Evolutionary conservation across 441 rosid genomes (phyloP).

Genomic region (Arabidopsis lyrata): DNA sequence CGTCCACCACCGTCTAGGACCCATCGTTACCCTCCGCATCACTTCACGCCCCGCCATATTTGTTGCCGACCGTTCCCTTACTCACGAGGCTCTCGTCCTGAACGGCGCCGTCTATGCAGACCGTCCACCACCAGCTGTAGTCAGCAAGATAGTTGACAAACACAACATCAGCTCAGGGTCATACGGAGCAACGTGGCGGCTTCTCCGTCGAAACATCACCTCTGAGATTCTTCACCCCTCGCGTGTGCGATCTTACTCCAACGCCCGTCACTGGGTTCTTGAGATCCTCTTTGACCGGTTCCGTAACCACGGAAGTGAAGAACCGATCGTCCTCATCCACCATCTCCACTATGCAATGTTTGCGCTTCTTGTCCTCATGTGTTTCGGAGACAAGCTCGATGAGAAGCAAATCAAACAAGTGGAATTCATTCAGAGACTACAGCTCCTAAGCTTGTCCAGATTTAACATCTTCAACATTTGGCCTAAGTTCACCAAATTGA

Average conservation of each 20-base stretch:
- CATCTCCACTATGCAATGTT: constrained; percentile 49
- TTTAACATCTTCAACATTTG: constrained; percentile 38
- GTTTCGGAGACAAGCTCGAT: constrained; percentile 47
- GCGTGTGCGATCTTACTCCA: constrained; percentile 23
- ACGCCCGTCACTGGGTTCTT: constrained; percentile 39
- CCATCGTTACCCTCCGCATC: constrained; percentile 37
- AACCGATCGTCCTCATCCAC: constrained; percentile 27
- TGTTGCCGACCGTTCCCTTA: constrained; percentile 28
- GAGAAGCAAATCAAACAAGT: constrained; percentile 42
- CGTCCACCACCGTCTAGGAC: constrained; percentile 33
- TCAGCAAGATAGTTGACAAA: constrained; percentile 23
- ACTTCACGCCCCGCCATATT: constrained; percentile 36
- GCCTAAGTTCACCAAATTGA: constrained; percentile 40
- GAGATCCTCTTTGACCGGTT: constrained; percentile 22
- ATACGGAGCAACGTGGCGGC: constrained; percentile 39
- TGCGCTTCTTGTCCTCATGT: constrained; percentile 47
- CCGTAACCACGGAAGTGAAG: constrained; percentile 1
- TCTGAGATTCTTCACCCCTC: constrained; percentile 36
- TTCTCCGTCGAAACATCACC: constrained; percentile 29
- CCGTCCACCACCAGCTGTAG: constrained; percentile 31
- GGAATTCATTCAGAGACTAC: constrained; percentile 26
- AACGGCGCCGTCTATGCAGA: constrained; percentile 45
- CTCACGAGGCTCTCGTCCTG: constrained; percentile 37
- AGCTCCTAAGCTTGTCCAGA: not conserved
- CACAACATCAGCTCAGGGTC: constrained; percentile 27